Conservation (phyloP, 1,139 yeast species). For the Taphrina wiesneri region DNA sequence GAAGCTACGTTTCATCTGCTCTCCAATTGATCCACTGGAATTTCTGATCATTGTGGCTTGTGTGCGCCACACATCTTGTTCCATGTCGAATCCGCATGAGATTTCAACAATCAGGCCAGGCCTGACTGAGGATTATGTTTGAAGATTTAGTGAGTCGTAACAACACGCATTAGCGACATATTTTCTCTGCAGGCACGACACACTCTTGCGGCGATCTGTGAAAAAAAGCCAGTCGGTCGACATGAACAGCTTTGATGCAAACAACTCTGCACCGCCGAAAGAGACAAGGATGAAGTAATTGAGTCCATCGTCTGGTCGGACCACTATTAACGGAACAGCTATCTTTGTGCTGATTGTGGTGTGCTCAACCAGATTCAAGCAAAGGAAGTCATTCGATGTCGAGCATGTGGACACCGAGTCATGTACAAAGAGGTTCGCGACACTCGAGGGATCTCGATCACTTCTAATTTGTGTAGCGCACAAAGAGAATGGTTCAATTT, state of each 20-base stretch:
- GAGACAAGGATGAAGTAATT: constrained; percentile 21
- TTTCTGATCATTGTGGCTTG: neutral
- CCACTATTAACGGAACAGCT: constrained; percentile 43
- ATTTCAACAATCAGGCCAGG: neutral
- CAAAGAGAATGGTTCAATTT: constrained; percentile 29
- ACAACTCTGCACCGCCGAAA: constrained; percentile 7
- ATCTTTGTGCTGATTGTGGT: constrained; percentile 96
- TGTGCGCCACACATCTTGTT: neutral
- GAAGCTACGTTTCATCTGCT: no score
- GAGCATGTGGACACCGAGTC: constrained; percentile 98
- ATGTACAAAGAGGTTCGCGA: constrained; percentile 68
- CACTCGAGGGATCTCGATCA: neutral
- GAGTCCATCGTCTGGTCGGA: neutral
- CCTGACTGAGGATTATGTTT: no score
- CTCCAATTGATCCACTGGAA: no score
- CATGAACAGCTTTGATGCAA: constrained; percentile 17
- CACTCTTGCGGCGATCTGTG: neutral
- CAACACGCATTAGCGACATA: no score
- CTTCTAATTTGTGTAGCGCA: constrained; percentile 19
- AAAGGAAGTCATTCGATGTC: constrained; percentile 96
- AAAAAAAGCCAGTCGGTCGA: neutral
- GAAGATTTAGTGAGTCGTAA: no score
- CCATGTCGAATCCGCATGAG: neutral
- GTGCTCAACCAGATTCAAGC: constrained; percentile 82
- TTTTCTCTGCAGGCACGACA: neutral